phyloP scores from a whole-genome alignment of 371 early-diverging fungal species.

The Zopfochytrium polystomum region DNA sequence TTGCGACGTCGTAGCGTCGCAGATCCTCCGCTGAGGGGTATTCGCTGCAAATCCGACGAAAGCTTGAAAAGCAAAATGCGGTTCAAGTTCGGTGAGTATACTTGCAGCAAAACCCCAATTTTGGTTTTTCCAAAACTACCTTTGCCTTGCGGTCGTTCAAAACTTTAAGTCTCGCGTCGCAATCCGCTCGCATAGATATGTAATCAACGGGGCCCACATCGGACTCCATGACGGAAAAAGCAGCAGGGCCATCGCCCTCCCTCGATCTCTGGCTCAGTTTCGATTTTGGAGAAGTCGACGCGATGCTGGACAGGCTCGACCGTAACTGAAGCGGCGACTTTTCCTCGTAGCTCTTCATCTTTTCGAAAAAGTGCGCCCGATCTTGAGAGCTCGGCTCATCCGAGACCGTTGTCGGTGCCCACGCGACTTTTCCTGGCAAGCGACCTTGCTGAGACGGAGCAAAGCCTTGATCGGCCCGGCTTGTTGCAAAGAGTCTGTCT shows the following conservation, averaged over 20 bases:
- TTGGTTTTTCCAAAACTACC: conserved; percentile 8
- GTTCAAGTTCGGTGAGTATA: background rate
- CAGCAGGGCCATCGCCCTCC: no score
- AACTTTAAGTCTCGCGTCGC: conserved; percentile 13
- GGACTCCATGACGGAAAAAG: background rate
- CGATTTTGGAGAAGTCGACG: background rate
- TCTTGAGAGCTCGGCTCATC: background rate
- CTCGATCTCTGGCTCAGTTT: background rate
- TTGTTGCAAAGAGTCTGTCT: no score
- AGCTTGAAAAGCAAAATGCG: background rate
- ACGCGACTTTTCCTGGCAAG: no score
- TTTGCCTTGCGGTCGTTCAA: conserved; percentile 18
- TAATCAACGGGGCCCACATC: conserved; percentile 12
- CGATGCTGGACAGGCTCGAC: background rate
- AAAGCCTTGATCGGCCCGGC: no score
- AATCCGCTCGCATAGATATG: conserved; percentile 12
- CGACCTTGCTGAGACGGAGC: no score
- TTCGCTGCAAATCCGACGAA: conserved; percentile 22
- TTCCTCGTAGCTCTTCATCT: conserved; percentile 15
- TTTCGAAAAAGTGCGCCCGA: conserved; percentile 12
- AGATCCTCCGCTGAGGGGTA: conserved; percentile 13
- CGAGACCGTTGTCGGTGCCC: no score
- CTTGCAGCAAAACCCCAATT: background rate
- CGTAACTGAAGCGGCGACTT: background rate
- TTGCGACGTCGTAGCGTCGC: conserved; percentile 19